Percentiles rank a stretch among this genome's conserved stretches.
These are phyloP conservation scores for Populus hybrid DNA, from an alignment of 441 rosid species.

Conservation along the genomic window DNA sequence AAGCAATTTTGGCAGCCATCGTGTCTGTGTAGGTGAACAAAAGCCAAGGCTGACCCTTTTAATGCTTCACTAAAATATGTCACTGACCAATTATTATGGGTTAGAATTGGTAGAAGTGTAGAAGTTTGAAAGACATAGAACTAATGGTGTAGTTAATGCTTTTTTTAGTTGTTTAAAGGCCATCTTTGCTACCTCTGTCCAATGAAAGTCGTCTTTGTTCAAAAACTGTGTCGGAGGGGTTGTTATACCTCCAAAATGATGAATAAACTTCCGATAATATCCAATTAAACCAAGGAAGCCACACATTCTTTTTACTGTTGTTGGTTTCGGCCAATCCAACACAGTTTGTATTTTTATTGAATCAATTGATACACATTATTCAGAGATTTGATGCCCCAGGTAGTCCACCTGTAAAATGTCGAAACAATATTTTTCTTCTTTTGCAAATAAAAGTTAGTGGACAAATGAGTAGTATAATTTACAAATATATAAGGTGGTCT, in stretches of 20 bases:
- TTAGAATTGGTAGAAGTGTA: not conserved
- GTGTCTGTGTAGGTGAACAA: not conserved
- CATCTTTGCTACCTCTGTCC: not conserved
- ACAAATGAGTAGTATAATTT: not conserved
- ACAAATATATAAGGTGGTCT: not conserved
- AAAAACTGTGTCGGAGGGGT: too few species aligned
- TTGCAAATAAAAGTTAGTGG: not conserved
- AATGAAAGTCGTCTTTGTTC: not conserved
- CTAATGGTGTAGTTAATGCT: not conserved
- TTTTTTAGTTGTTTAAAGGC: not conserved
- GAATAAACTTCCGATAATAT: too few species aligned
- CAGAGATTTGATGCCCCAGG: not conserved
- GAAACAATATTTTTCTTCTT: not conserved
- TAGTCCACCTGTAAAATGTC: not conserved
- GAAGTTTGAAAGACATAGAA: not conserved
- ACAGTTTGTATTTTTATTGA: not conserved
- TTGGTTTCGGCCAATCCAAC: not conserved
- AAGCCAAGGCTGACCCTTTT: not conserved
- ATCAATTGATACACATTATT: not conserved
- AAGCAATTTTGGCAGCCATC: not conserved
- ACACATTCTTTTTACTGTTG: too few species aligned
- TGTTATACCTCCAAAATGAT: too few species aligned
- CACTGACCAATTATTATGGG: not conserved
- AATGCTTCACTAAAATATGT: not conserved
- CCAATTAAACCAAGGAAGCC: too few species aligned